Evolutionary conservation across 345 rosid genomes (phyloP).

Genomic region (Eucalyptus guilfoylei): DNA sequence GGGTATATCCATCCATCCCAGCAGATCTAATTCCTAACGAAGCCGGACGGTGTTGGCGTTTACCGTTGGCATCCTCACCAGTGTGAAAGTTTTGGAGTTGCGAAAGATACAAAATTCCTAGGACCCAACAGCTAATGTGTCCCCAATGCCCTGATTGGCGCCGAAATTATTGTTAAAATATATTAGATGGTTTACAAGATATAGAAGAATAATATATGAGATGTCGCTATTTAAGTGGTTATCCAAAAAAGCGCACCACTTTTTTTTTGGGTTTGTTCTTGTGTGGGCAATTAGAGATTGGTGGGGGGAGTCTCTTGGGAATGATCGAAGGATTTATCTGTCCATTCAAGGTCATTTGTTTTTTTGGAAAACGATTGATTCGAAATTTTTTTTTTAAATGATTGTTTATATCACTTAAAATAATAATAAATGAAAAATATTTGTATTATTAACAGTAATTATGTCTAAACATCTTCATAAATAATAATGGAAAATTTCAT

Average conservation of each 20-base stretch:
- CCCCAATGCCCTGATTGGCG: neutral
- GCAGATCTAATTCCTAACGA: neutral
- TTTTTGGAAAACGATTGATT: no score
- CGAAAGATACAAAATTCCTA: neutral
- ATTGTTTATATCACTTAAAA: accelerated
- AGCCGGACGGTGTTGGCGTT: neutral
- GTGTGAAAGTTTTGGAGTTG: neutral
- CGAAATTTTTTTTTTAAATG: no score
- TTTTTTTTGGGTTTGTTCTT: neutral
- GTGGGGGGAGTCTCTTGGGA: neutral
- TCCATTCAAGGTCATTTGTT: neutral
- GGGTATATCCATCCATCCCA: neutral
- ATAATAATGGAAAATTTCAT: no score
- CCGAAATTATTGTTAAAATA: neutral
- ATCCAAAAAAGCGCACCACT: neutral
- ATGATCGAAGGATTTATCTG: neutral
- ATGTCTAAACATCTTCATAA: no score
- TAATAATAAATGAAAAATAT: no score
- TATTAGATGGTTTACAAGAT: neutral
- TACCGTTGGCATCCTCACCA: neutral
- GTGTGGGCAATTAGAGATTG: neutral
- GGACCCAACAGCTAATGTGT: neutral
- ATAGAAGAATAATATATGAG: neutral
- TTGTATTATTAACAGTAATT: no score
- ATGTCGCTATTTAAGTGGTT: neutral